Base-by-base conservation (phyloP, 495 filamentous ascomycete species). In the Penicillium macrosclerotiorum region DNA sequence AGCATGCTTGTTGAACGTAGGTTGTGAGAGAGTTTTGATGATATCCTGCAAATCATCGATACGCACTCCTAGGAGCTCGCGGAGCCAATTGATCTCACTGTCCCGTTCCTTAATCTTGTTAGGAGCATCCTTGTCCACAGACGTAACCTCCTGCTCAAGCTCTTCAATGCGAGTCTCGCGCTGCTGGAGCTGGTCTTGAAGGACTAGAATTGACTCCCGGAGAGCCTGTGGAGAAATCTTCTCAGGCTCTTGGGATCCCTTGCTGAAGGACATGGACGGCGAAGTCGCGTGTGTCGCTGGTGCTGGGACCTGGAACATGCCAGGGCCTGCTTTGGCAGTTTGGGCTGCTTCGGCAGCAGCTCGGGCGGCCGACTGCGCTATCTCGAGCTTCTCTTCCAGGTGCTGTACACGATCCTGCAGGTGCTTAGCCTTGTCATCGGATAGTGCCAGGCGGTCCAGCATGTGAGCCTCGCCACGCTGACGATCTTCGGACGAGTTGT, bases 181-280 rank as follows among this genome's bases (percentile, higher is more conserved):
- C 57, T 92, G 88, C 58, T 96, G 92, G 33, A 98, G 80, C 59
- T 98, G 93, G 62, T 95, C 91, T 63, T 97, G 94, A 20, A 98
- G 78, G 16, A 96, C 93, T 59, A 94, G 77, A 58, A 98, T 95
- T 5, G 92, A 95, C 66, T 98, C 94, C 18, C 93, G 85, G 26
- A 98, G 79, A 8, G 93, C 93, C 64, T 96, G 90, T 5, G 90
- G 89, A 11, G 90, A 95, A 41, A 94, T 87, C 73, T 87, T 93
- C 58, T 93, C 88, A 0, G 88, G 88, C 17, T 81, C 64, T 16
- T 79, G 73, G 32, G 82, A 74, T 37, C 55, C 65, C 56, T 69
- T 57, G 43, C 42, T 60, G 54, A 62, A 65, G 8, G 70, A 63
- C 54, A 75, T 64, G 3, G 71, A 75, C 19, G 71, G 70, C 30